Evolutionary conservation across 2,329 filamentous ascomycete genomes (phyloP).

Genomic region (Emergomyces africanus): DNA sequence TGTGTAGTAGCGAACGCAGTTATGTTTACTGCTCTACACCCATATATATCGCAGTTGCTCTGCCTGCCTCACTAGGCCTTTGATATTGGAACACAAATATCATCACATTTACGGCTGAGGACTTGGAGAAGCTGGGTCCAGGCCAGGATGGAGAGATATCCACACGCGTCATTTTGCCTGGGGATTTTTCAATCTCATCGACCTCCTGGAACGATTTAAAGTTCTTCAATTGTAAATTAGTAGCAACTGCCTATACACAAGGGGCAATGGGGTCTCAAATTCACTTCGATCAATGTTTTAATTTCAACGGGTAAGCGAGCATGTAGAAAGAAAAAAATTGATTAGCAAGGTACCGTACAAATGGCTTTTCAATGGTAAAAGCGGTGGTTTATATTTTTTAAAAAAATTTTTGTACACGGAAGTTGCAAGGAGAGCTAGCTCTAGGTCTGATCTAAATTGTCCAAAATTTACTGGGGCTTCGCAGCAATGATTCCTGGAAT

Average conservation of each 20-base stretch:
- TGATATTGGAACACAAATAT: not conserved
- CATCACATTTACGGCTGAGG: not conserved
- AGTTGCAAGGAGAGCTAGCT: constrained; percentile 1
- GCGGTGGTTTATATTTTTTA: constrained; percentile 5
- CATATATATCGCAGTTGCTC: not conserved
- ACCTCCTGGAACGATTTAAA: not conserved
- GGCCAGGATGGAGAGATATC: not conserved
- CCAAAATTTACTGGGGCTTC: constrained; percentile 10
- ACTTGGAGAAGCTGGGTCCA: not conserved
- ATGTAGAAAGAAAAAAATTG: not conserved
- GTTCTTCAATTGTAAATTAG: not conserved
- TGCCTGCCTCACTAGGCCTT: not conserved
- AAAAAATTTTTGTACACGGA: constrained; percentile 7
- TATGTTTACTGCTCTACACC: not conserved
- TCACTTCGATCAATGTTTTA: not conserved
- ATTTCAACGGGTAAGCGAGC: not conserved
- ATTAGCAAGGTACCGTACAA: not conserved
- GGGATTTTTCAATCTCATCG: not conserved
- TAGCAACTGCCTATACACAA: not conserved
- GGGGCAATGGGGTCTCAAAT: not conserved
- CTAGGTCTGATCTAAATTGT: constrained; percentile 1
- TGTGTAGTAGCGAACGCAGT: not conserved
- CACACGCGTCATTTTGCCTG: not conserved
- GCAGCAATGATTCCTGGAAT: constrained; percentile 10
- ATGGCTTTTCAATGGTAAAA: not conserved